Evolutionary conservation across 768 basidiomycete genomes (phyloP).

Genomic region (Kwoniella dejecticola): DNA sequence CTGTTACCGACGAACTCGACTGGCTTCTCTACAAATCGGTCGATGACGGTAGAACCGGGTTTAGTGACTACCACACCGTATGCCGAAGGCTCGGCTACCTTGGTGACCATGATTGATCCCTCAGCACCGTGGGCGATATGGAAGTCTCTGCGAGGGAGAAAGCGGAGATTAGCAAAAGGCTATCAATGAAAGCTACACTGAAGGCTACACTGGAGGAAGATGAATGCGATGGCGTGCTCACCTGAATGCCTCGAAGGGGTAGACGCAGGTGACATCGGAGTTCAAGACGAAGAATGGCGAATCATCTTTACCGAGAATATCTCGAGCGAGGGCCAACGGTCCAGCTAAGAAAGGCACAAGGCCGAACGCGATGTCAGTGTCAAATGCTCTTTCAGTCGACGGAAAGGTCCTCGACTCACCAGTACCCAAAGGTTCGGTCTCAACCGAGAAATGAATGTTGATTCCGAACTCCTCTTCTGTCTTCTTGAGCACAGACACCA

Average conservation of each 20-base stretch:
- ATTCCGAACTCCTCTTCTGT: conserved; percentile 59
- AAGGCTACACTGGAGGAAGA: too few relatives aligned
- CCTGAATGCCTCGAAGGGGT: conserved; percentile 60
- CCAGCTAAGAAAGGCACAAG: conserved; percentile 53
- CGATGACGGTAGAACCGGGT: conserved; percentile 57
- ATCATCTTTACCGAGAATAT: conserved; percentile 60
- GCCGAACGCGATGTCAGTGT: conserved; percentile 1
- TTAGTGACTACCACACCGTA: conserved; percentile 60
- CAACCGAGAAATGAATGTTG: conserved; percentile 60
- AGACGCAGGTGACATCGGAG: conserved; percentile 60
- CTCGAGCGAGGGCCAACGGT: conserved; percentile 59
- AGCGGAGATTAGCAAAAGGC: too few relatives aligned
- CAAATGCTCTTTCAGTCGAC: too few relatives aligned
- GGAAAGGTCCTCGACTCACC: too few relatives aligned
- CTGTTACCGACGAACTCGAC: conserved; percentile 60
- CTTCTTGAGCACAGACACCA: conserved; percentile 59
- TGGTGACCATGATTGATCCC: conserved; percentile 60
- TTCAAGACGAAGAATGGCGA: conserved; percentile 62
- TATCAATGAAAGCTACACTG: too few relatives aligned
- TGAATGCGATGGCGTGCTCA: too few relatives aligned
- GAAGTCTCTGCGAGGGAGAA: conserved; percentile 55
- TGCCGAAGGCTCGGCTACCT: conserved; percentile 60
- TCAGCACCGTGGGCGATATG: conserved; percentile 59
- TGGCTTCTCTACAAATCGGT: conserved; percentile 61
- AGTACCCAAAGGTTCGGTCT: conserved; percentile 60